A percentile compares a stretch with the other conserved stretches of the same genome.
phyloP scores from a whole-genome alignment of 495 filamentous ascomycete species.

The Tuber melanosporum region DNA sequence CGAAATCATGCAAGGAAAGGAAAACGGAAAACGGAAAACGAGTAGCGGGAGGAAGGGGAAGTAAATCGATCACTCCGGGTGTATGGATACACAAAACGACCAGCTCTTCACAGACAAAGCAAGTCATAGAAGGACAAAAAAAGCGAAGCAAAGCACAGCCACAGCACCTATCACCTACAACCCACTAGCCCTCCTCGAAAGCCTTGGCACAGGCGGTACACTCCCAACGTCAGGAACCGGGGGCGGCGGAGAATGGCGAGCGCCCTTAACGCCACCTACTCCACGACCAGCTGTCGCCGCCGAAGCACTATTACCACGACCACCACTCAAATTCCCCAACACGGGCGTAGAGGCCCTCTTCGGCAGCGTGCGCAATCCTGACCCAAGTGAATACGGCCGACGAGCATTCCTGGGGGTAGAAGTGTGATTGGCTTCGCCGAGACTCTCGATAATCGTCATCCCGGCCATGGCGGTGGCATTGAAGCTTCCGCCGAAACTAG shows the following conservation, averaged over 20 bases:
- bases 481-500: conserved; percentile 31
- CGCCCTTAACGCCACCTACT: conserved; percentile 1
- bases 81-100: neutral
- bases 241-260: neutral
- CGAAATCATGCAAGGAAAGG: neutral
- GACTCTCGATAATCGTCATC: conserved; percentile 35
- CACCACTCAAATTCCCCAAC: conserved; percentile 11
- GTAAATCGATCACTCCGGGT: neutral
- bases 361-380: conserved; percentile 20
- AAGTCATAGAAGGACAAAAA: neutral
- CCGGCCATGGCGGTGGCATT: conserved; percentile 29
- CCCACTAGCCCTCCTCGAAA: conserved; percentile 7
- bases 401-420: conserved; percentile 7
- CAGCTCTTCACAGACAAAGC: neutral
- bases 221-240: conserved; percentile 21
- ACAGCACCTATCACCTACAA: neutral
- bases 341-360: conserved; percentile 23
- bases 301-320: conserved; percentile 22
- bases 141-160: neutral
- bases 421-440: conserved; percentile 17
- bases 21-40: neutral
- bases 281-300: neutral
- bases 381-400: conserved; percentile 6
- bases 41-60: neutral
- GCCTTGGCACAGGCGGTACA: conserved; percentile 22